Conservation (phyloP, 345 rosid genomes). For the Rhizophora apiculata region DNA sequence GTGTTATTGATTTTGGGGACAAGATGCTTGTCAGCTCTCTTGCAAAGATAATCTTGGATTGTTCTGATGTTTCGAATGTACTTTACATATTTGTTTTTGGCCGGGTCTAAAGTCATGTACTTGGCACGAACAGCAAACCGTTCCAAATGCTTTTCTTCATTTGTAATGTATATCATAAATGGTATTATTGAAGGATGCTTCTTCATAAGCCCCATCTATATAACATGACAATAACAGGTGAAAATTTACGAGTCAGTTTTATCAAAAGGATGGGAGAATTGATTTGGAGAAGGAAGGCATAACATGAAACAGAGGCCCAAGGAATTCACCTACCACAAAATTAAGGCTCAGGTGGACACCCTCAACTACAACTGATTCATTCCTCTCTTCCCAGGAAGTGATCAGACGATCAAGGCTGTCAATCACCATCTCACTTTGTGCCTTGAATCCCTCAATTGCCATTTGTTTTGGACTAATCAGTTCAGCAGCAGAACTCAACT, state of each 20-base stretch:
- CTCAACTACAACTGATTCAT: conserved; percentile 95
- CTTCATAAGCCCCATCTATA: conserved; percentile 98
- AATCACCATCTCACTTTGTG: conserved; percentile 99
- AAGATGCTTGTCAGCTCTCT: conserved; percentile 94
- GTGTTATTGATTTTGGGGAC: conserved; percentile 97
- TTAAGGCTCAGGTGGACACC: conserved; percentile 98
- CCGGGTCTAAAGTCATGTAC: conserved; percentile 98
- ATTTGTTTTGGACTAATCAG: conserved; percentile 76
- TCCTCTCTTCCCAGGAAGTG: conserved; percentile 95
- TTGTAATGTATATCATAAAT: conserved; percentile 90
- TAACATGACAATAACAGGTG: neutral
- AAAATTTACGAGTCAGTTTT: neutral
- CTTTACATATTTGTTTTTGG: conserved; percentile 92
- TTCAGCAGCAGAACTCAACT: conserved; percentile 37
- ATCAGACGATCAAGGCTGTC: conserved; percentile 96
- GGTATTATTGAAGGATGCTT: conserved; percentile 97
- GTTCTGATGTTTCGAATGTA: conserved; percentile 91
- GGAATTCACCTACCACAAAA: conserved; percentile 70
- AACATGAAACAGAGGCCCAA: conserved; percentile 1
- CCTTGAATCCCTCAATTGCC: conserved; percentile 97
- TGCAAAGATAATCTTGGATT: conserved; percentile 89
- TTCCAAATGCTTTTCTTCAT: conserved; percentile 97
- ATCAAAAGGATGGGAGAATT: neutral
- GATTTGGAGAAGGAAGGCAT: conserved; percentile 5
- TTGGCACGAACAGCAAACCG: conserved; percentile 98